Conservation (phyloP, 148 eudicot species). For the Euryodendron excelsum region DNA sequence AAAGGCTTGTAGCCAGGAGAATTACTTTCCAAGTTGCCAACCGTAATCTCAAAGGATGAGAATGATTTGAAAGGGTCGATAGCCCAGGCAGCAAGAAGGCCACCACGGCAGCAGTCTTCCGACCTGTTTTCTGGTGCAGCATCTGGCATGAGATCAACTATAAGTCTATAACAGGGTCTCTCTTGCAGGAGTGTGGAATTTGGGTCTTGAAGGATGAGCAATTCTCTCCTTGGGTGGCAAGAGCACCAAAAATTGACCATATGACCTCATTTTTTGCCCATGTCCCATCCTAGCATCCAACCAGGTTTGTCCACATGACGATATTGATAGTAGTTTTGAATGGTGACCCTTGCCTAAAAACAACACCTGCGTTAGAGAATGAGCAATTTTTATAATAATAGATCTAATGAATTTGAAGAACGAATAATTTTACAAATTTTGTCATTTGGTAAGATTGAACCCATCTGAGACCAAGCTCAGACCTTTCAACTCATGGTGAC, state of each 20-base stretch:
- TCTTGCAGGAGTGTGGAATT: slow-evolving; percentile 38
- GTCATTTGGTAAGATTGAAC: too few relatives aligned
- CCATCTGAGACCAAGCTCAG: neutral
- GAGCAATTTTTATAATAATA: neutral
- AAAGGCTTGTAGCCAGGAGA: slow-evolving; percentile 25
- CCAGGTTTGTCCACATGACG: slow-evolving; percentile 37
- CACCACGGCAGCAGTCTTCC: slow-evolving; percentile 37
- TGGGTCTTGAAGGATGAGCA: slow-evolving; percentile 27
- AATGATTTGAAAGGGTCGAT: slow-evolving; percentile 33
- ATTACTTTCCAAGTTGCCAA: slow-evolving; percentile 35
- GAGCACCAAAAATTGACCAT: slow-evolving; percentile 33
- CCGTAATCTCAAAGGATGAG: slow-evolving; percentile 37
- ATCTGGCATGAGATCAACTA: slow-evolving; percentile 36
- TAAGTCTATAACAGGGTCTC: slow-evolving; percentile 24
- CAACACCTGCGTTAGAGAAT: too few relatives aligned
- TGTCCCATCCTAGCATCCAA: slow-evolving; percentile 37
- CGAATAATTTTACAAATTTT: too few relatives aligned
- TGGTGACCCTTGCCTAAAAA: slow-evolving; percentile 41
- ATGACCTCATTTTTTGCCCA: slow-evolving; percentile 17
- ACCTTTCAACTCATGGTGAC: neutral
- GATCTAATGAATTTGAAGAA: neutral
- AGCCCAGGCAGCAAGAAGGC: slow-evolving; percentile 35
- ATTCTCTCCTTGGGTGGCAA: slow-evolving; percentile 34
- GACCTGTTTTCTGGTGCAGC: slow-evolving; percentile 19
- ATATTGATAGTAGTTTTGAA: slow-evolving; percentile 44